Conservation (phyloP, 192 early-diverging fungal genomes). For the Coemansia sp. region DNA sequence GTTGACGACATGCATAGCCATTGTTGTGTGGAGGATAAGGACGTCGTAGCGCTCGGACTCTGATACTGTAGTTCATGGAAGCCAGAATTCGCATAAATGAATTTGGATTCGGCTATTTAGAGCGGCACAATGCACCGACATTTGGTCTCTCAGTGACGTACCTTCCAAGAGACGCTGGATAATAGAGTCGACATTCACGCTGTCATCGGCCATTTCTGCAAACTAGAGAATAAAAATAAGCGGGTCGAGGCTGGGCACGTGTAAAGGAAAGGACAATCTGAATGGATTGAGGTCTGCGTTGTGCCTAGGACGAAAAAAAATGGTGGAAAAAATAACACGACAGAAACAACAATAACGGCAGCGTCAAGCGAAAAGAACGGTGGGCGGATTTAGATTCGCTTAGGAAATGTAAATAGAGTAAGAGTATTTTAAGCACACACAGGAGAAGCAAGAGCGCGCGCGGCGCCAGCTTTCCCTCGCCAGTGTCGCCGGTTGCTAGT, state of each 20-base stretch:
- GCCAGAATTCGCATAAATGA: not conserved
- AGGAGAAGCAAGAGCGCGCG: not conserved
- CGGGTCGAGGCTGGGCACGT: not conserved
- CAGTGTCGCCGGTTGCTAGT: not conserved
- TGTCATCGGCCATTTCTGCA: slow-evolving; percentile 49
- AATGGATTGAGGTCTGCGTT: not conserved
- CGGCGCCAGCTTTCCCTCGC: not conserved
- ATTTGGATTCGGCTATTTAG: not conserved
- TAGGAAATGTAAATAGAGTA: not conserved
- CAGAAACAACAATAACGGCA: slow-evolving; percentile 3
- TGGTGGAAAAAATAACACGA: not conserved
- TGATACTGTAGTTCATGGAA: not conserved
- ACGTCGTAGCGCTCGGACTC: not conserved
- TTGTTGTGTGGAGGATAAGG: not conserved
- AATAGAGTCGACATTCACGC: slow-evolving; percentile 55
- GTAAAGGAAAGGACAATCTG: slow-evolving; percentile 2
- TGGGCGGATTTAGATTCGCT: not conserved
- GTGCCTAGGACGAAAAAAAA: not conserved
- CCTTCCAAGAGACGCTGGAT: slow-evolving; percentile 57
- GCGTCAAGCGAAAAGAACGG: slow-evolving; percentile 4
- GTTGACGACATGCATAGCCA: not conserved
- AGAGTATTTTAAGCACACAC: not conserved
- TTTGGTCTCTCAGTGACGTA: slow-evolving; percentile 21
- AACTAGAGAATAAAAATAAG: slow-evolving; percentile 9
- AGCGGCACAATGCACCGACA: slow-evolving; percentile 6